These are phyloP conservation scores for Strobilomyces echinocephalus DNA, from an alignment of 768 basidiomycete species.

Conservation along the genomic window DNA sequence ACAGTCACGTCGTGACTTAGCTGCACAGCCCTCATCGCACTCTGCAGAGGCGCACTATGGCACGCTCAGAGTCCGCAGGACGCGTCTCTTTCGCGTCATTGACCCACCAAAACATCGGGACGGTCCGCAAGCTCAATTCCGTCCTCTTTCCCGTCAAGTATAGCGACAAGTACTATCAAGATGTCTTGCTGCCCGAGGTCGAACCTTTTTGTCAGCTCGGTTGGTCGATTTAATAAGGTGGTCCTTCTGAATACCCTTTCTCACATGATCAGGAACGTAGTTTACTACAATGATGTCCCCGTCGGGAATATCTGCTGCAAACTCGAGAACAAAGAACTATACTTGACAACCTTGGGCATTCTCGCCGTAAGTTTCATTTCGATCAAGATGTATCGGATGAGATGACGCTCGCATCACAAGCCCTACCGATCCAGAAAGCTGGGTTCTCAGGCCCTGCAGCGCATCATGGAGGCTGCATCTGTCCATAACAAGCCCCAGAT, in stretches of 20 bases:
- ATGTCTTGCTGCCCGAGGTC: constrained; percentile 68
- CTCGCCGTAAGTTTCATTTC: constrained; percentile 59
- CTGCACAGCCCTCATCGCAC: constrained; percentile 13
- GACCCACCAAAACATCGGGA: constrained; percentile 80
- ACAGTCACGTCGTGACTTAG: constrained; percentile 10
- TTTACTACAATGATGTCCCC: constrained; percentile 91
- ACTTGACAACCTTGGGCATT: constrained; percentile 91
- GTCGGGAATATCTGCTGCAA: constrained; percentile 87
- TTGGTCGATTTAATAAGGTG: constrained; percentile 38
- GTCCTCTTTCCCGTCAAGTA: constrained; percentile 89
- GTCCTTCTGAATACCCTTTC: constrained; percentile 13
- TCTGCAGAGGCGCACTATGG: constrained; percentile 15
- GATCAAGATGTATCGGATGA: constrained; percentile 9
- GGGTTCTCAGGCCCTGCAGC: constrained; percentile 68
- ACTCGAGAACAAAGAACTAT: constrained; percentile 60
- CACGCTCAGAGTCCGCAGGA: constrained; percentile 21
- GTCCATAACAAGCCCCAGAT: constrained; percentile 58
- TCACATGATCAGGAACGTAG: constrained; percentile 38
- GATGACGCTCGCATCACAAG: constrained; percentile 36
- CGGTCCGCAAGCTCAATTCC: constrained; percentile 55
- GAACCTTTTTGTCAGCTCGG: constrained; percentile 88
- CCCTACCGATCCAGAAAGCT: constrained; percentile 80
- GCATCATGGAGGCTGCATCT: constrained; percentile 60
- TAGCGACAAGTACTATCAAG: constrained; percentile 82
- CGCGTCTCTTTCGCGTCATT: constrained; percentile 70